phyloP scores from a whole-genome alignment of 2,329 filamentous ascomycete genomes.

The Chrysosporium keratinophilum region DNA sequence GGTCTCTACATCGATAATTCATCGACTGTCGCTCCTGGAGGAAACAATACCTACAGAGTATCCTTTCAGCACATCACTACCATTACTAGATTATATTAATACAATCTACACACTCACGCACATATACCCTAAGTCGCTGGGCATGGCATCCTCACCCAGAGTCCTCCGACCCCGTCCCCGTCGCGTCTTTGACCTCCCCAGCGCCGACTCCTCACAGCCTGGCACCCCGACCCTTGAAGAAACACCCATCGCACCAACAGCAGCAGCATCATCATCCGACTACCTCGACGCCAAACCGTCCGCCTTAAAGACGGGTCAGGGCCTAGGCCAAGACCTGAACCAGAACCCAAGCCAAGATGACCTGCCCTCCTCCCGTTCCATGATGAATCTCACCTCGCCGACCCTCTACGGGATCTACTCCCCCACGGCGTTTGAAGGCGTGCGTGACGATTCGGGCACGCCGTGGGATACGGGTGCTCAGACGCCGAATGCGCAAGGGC shows the following conservation, averaged over 20 bases:
- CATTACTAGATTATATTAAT: too few species aligned
- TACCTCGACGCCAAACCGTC: slow-evolving; percentile 14
- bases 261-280: slow-evolving; percentile 14
- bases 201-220: slow-evolving; percentile 27
- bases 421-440: slow-evolving; percentile 46
- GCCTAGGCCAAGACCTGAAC: too few species aligned
- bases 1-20: too few species aligned
- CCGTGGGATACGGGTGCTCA: slow-evolving; percentile 72
- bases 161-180: slow-evolving; percentile 13
- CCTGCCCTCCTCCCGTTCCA: slow-evolving; percentile 51
- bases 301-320: too few species aligned
- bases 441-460: slow-evolving; percentile 33
- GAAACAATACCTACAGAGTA: too few species aligned
- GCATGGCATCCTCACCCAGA: slow-evolving; percentile 20
- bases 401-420: slow-evolving; percentile 89
- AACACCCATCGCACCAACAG: slow-evolving; percentile 18
- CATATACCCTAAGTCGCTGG: not conserved
- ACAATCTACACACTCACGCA: not conserved
- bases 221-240: slow-evolving; percentile 23
- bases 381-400: slow-evolving; percentile 76
- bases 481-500: slow-evolving; percentile 45
- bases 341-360: slow-evolving; percentile 21
- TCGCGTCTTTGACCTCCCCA: slow-evolving; percentile 15
- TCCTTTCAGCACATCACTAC: too few species aligned
- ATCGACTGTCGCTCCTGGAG: too few species aligned